These are phyloP conservation scores for Fusarium coicis DNA, from an alignment of 2,329 filamentous ascomycete species.

Conservation along the genomic window DNA sequence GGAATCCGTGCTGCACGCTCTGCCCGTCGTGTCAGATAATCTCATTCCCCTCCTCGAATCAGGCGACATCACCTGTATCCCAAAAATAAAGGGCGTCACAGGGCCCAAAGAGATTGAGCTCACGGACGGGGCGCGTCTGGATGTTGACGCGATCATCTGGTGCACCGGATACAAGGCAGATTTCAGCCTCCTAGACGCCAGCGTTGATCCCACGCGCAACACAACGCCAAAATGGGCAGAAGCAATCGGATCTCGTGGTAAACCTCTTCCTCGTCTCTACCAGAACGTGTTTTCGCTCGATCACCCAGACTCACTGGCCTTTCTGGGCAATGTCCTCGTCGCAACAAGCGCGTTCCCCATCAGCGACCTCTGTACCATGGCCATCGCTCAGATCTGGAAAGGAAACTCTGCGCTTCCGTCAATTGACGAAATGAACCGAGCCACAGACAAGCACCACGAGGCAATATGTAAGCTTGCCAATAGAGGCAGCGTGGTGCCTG, in stretches of 20 bases:
- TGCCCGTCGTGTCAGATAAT: constrained; percentile 45
- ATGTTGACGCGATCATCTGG: constrained; percentile 48
- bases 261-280: constrained; percentile 52
- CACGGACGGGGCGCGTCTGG: constrained; percentile 42
- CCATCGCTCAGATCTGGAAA: constrained; percentile 56
- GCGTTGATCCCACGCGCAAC: constrained; percentile 43
- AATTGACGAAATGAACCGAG: constrained; percentile 49
- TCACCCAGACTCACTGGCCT: constrained; percentile 56
- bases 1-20: constrained; percentile 36
- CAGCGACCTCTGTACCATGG: constrained; percentile 57
- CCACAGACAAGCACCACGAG: constrained; percentile 48
- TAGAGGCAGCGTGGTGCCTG: constrained; percentile 41
- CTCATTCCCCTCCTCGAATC: constrained; percentile 50
- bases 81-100: constrained; percentile 40
- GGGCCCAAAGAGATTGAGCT: constrained; percentile 44
- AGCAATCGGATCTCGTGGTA: constrained; percentile 44
- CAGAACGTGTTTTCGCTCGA: constrained; percentile 58
- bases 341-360: constrained; percentile 50
- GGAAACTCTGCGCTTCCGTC: constrained; percentile 52
- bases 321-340: constrained; percentile 53
- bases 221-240: constrained; percentile 36
- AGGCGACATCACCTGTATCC: constrained; percentile 49
- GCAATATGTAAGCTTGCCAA: constrained; percentile 47
- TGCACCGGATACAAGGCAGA: constrained; percentile 51
- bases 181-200: constrained; percentile 44